Conservation (phyloP, 768 basidiomycete genomes). For the Calocybe cyanea region DNA sequence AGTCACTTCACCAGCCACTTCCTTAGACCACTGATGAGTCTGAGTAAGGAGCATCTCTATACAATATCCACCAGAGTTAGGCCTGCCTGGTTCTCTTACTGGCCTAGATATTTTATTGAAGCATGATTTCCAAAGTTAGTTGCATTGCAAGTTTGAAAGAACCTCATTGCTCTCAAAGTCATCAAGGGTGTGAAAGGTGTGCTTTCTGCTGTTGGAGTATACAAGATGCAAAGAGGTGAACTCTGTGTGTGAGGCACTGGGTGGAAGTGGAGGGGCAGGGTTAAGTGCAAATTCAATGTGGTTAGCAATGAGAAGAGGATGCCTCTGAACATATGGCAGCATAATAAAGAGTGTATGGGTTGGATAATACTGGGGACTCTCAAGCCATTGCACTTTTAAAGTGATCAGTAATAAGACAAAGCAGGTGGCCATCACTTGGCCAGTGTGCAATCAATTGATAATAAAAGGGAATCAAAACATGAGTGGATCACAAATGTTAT, state of each 20-base stretch:
- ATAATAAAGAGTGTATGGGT: no score
- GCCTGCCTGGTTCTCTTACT: background rate
- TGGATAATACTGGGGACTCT: no score
- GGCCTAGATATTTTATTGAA: background rate
- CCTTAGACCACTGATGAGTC: background rate
- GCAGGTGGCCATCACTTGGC: no score
- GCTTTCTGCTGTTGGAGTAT: background rate
- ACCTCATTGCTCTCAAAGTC: no score
- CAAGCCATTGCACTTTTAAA: no score
- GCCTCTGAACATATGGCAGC: background rate
- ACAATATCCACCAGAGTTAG: background rate
- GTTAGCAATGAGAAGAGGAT: conserved; percentile 1
- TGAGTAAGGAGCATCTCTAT: background rate
- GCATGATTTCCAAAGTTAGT: background rate
- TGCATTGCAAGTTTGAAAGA: no score
- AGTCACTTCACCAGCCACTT: background rate
- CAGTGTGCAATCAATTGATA: no score
- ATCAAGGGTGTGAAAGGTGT: no score
- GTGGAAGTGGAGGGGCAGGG: background rate
- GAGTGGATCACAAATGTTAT: no score
- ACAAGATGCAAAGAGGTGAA: conserved; percentile 3
- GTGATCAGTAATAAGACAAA: no score
- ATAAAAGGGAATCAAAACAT: no score
- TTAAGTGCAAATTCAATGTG: conserved; percentile 2
- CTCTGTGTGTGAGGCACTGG: conserved; percentile 3